These are phyloP conservation scores for Sporothrix pseudoabietina DNA, from an alignment of 2,329 filamentous ascomycete genomes.

Conservation along the genomic window DNA sequence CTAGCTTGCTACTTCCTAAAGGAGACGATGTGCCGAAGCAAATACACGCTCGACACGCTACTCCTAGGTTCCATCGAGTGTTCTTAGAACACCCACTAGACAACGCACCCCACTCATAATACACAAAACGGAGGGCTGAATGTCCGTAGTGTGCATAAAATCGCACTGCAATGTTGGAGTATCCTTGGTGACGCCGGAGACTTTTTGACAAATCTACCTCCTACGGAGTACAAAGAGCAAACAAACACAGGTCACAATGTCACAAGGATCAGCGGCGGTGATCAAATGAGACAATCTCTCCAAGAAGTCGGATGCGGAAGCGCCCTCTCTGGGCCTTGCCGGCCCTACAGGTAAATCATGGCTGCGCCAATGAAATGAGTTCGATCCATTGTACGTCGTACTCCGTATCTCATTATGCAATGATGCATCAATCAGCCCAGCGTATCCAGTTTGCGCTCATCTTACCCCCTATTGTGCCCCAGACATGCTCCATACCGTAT, in stretches of 20 bases:
- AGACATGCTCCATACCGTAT: neutral
- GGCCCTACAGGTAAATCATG: neutral
- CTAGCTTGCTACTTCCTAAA: neutral
- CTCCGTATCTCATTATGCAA: neutral
- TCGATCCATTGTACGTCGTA: neutral
- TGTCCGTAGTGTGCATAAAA: neutral
- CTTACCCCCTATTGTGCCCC: neutral
- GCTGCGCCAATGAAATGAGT: neutral
- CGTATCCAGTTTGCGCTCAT: neutral
- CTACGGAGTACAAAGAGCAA: neutral
- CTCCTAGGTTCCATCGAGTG: neutral
- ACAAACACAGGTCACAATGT: neutral
- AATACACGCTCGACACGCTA: neutral
- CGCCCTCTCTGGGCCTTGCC: neutral
- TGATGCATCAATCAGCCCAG: constrained; percentile 16
- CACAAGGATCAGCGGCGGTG: neutral
- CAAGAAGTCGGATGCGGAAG: neutral
- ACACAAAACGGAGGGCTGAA: neutral
- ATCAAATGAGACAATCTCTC: neutral
- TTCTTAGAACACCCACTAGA: neutral
- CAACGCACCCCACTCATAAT: neutral
- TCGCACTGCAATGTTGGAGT: neutral
- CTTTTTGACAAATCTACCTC: neutral
- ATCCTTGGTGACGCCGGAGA: neutral
- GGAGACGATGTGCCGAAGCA: neutral